Base-by-base conservation (phyloP, 805 yeast species). In the Soucietia sequanensis region DNA sequence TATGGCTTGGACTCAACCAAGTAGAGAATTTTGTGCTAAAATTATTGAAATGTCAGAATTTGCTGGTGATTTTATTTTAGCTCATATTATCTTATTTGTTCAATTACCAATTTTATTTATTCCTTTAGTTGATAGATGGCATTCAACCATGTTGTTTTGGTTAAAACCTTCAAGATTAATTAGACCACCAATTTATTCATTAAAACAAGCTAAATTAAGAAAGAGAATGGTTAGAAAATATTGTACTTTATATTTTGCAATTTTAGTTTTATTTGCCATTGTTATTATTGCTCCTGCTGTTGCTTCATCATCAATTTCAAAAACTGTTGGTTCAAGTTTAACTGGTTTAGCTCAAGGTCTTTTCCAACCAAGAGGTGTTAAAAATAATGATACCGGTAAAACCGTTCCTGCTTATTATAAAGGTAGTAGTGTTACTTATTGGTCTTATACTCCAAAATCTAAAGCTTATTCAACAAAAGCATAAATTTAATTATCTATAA, bases 121-220 rank as follows among this genome's bases (percentile, higher is more conserved):
- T 54, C 99, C 99, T 55, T 73, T 78, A 62, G 70, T 89, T 62
- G 99, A 93, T 70, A 86, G 86, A 72, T 89, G 95, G 95, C 99
- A 93, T 68, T 91, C 99, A 30, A 81, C 89, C 64, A 84, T 91
- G 95, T 75, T 93, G 67, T 93, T 93, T 83, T 93, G 99, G 99
- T 83, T 95, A 69, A 86, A 88, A 62, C 99, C 99, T 38, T 65
- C 93, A 44, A 83, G 95, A 70, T 95, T 89, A 71, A 90, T 93
- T 58, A 85, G 98, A 68, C 97, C 97, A 43, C 98, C 99, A 54
- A 89, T 93, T 60, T 90, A 88, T 70, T 88, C 98, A 13, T 73
- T 91, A 70, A 93, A 93, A 70, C 98, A 93, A 72, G 91, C 95
- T 38, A 83, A 87, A 70, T 80, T 90, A 65, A 84, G 99, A 62